A percentile compares a stretch with the other conserved stretches of the same genome.
phyloP scores from a whole-genome alignment of 768 basidiomycete species.

The Suillus tomentosus region DNA sequence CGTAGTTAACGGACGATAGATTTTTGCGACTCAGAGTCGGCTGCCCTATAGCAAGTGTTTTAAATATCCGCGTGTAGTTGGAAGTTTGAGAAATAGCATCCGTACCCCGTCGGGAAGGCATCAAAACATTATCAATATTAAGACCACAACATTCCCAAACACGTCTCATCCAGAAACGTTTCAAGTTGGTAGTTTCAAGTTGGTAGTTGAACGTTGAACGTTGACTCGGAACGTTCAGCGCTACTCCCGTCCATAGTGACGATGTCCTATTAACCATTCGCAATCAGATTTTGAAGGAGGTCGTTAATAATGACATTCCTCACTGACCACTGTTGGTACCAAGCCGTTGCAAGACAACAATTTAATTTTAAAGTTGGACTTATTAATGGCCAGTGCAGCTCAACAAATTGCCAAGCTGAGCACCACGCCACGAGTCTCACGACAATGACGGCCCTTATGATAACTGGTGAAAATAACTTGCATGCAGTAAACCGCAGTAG shows the following conservation, averaged over 20 bases:
- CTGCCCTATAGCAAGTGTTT: background rate
- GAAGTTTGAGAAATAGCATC: background rate
- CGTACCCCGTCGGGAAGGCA: background rate
- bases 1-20: background rate
- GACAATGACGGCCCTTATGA: background rate
- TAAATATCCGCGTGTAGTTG: no score
- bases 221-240: no score
- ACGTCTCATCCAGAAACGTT: background rate
- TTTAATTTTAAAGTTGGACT: background rate
- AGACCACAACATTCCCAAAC: background rate
- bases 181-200: background rate
- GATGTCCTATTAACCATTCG: background rate
- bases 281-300: background rate
- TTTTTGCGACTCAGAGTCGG: background rate
- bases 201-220: background rate
- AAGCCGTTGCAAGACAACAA: slow-evolving; percentile 1
- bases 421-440: background rate
- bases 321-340: background rate
- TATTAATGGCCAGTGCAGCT: background rate
- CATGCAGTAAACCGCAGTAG: background rate
- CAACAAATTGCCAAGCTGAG: background rate
- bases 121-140: background rate
- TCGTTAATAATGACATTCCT: background rate
- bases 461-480: background rate
- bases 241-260: background rate